Evolutionary conservation across 179 eudicot species (phyloP), one percentile per base, ranked within the genome.

Genomic region (Patellifolia procumbens): DNA sequence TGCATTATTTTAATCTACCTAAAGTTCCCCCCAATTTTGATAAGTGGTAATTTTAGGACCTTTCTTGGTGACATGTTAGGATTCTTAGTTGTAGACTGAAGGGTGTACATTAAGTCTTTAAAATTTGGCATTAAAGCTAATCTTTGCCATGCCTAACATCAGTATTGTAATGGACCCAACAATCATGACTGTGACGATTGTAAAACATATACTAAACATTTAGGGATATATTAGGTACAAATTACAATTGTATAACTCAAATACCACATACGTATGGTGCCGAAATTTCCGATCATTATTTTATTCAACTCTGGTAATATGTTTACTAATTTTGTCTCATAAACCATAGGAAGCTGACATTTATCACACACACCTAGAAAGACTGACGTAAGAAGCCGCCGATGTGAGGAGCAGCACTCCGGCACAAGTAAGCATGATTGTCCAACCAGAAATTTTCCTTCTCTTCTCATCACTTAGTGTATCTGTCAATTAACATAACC

Each of bases 401-500:
- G 88, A 90, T 48, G 95, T 88, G 79, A 95, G 95, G 72, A 93
- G 74, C 39, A 92, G 76, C 70, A 87, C 95, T 48, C 99, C 99
- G 49, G 91, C 43, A 80, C 95, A 93, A 26, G 92, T 88, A 73
- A 93, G 73, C 93, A 85, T 78, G 70, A 95, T 95, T 24, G 97
- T 87, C 97, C 97, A 95, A 68, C 99, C 97, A 74, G 95, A 97
- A 78, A 95, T 85, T 72, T 86, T 93, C 65, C 99, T 77, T 85
- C 99, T 85, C 68, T 89, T 92, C 22, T 80, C 84, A 43, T 88
- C 92, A 76, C 85, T 88, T 19, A 86, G 45, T 11, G 80, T 52
- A 80, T 70, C 98, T 94, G 87, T 79, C 81, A 71, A 49, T 81
- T 53, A 19, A 72, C 56, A 24, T 13, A 78, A 68, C 9, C 45